Evolutionary conservation across 2,329 filamentous ascomycete species (phyloP), one percentile per base, ranked within the genome.

Genomic region (Ustulina deusta): DNA sequence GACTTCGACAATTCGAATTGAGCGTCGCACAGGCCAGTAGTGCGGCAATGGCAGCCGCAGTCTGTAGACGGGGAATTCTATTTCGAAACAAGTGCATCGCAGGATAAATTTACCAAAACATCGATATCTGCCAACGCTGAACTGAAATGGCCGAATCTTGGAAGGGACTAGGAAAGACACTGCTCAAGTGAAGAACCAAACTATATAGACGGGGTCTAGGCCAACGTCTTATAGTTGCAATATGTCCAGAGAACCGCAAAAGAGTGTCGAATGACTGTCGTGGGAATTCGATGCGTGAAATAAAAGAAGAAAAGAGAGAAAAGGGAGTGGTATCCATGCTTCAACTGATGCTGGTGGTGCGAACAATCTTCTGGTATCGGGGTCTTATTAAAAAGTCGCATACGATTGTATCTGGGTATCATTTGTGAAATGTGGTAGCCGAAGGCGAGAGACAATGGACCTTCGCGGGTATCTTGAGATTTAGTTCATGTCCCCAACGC

Each of bases 401-500:
- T 36, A 48, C 48, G 48, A 58, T 65, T 29, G 68, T 48, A 59
- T 42, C 22, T 61, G 68, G 65, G 65, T 70, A 70, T 65, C 65
- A 57, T 63, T 61, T 32, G 63, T 62, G 34, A 55, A 62, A 55
- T 48, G 15, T 17, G 22, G 20, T 40, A 44, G 48, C 36, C 22
- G 52, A 56, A 49, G 34, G 63, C 25, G 56, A 55, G 62, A 61
- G 44, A 65, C 13, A 32, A 63, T 34, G 63, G 27, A 15, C 25
- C 13, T 48, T 22, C n/a, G 49, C 57, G n/a, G 27, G 32, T 49
- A 25, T 10, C 27, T 34, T 46, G 49, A 49, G 22, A 32, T 42
- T 74, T 60, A 75, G 55, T 61, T 70, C 34, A 69, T 82, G 68
- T 85, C 85, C 77, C 88, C 83, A 72, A 90, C 84, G 81, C 93